Evolutionary conservation across 768 basidiomycete species (phyloP), one percentile per base, ranked within the genome.

Genomic region (Trametes maxima): DNA sequence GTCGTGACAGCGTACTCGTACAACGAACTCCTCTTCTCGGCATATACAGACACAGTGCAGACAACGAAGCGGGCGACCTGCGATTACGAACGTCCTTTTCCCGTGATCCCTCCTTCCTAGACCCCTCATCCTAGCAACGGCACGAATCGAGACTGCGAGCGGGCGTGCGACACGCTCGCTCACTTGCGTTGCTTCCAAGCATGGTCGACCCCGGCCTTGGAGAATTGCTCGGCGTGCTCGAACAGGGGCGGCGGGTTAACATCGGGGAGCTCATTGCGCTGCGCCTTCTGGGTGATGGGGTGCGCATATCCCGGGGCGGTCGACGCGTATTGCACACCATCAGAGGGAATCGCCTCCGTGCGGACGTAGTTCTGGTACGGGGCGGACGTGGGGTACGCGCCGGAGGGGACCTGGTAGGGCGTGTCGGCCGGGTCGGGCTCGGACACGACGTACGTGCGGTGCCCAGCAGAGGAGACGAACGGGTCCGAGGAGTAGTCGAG

Each of bases 381-480:
- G 50, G 73, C 68, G 36, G 71, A 71, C 47, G 69, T 72, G 54
- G 74, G 75, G 68, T 73, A 76, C 28, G 88, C 89, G 65, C 89
- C 89, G 12, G 84, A 82, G 1, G 89, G 89, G n/a, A 91, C 87
- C 65, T 82, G 76, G 66, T 89, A 89, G 35, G 83, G 82, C 44
- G 78, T 81, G 57, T 85, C 71, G 57, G 83, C 76, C 36, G 82
- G 79, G 73, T 90, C 87, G 40, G 89, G 89, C 70, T 88, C 80
- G 35, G 87, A 89, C 64, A 90, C 89, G 64, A 90, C 87, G 67
- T 90, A 87, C 54, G 85, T 87, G 59, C 80, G 85, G 33, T 80
- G 78, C 36, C 83, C 85, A 37, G 76, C 71, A 39, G 73, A 73
- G 1, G 80, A 72, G 21, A 74, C 47, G 60, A 77, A 70, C 1